Base-by-base conservation (phyloP, 352 stramenopile species). In the Phytophthora citrophthora region DNA sequence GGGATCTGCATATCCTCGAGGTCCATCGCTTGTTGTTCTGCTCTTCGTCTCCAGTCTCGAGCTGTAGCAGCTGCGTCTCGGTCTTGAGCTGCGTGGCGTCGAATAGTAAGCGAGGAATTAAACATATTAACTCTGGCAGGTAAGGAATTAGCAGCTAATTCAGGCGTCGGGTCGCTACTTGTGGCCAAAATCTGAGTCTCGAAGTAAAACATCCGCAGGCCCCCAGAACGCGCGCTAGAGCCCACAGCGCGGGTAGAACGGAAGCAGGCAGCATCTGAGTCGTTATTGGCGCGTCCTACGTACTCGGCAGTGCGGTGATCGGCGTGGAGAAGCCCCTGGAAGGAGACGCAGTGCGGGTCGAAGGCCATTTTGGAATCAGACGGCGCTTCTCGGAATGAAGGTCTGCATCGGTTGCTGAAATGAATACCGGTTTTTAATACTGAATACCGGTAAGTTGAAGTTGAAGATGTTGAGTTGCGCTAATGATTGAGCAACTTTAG, bases 241-340 rank as follows among this genome's bases (percentile, higher is more conserved):
- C 51, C 48, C 11, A 74, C 75, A 0, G 76, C 59, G 12, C 56
- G 53, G 8, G 48, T 50, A 12, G 69, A 66, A 10, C 77, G 70
- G 48, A 91, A 81, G 64, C 82, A 83, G 20, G 77, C 69, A 24
- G 80, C 83, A 41, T 91, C 80, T 5, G 54, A n/a, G n/a, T 62
- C 60, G 44, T 90, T 79, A 32, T 64, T 77, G 43, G 64, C 83
- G 12, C 77, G 72, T 1, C 80, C 80, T 1, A 73, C 58, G 72
- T 90, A 92, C 69, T 83, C 79, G 38, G 79, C 65, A 13, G 83
- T 89, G 54, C 75, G 72, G 46, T 69, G 61, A 52, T 92, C 83
- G 16, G 79, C 81, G 62, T 81, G 79, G 31, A 92, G 48, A 46
- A 76, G 76, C 45, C 79, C 83, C 27, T 84, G 70, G 32, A 70